A percentile compares a stretch with the other conserved stretches of the same genome.
Conservation (phyloP, 768 basidiomycete species). For the Russula emetica region DNA sequence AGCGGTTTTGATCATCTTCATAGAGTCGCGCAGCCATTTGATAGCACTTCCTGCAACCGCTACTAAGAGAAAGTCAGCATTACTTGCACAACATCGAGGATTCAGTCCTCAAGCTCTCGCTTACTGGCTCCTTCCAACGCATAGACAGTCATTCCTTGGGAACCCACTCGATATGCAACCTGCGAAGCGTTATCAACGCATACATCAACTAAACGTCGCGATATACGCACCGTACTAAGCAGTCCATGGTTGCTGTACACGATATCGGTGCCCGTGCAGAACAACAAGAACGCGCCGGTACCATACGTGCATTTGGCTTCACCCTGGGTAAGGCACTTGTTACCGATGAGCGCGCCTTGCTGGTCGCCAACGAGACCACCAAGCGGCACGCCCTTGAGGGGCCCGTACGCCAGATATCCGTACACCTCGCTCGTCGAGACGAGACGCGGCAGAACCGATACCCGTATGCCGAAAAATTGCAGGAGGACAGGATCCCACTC, state of each 20-base stretch:
- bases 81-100: no score
- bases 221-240: no score
- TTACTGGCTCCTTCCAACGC: no score
- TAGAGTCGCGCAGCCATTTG: constrained; percentile 94
- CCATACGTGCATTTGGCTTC: constrained; percentile 99
- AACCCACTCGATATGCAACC: no score
- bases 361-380: constrained; percentile 97
- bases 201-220: no score
- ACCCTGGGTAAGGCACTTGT: constrained; percentile 87
- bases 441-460: constrained; percentile 76
- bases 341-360: constrained; percentile 93
- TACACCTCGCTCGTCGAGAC: constrained; percentile 93
- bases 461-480: constrained; percentile 79
- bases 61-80: constrained; percentile 42
- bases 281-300: constrained; percentile 74
- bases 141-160: no score
- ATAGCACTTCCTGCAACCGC: constrained; percentile 94
- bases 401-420: constrained; percentile 65
- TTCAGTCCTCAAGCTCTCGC: no score
- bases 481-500: constrained; percentile 80
- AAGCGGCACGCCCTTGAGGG: constrained; percentile 73
- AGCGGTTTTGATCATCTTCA: constrained; percentile 58
- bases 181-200: no score
- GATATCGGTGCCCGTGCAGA: no score
- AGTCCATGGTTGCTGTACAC: no score